Percentiles rank a stretch among this genome's conserved stretches.
Evolutionary conservation across 2,329 filamentous ascomycete species (phyloP).

Genomic region (Ceratocystis colombiana): DNA sequence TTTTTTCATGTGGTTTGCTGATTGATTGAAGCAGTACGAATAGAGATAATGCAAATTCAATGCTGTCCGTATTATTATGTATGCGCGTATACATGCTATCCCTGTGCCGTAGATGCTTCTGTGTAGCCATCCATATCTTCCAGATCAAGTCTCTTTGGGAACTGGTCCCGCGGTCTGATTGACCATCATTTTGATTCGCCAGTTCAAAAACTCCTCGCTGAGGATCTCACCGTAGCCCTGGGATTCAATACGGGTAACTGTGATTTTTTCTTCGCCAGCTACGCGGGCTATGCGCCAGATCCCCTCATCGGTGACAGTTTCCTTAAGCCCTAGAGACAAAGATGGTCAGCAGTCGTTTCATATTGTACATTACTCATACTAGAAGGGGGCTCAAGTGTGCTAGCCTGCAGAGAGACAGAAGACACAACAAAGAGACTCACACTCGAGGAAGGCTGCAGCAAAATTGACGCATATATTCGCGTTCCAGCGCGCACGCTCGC

Average conservation of each 20-base stretch:
- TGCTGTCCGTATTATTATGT: no score
- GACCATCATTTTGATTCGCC: constrained; percentile 45
- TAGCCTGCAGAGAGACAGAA: neutral
- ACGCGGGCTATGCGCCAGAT: constrained; percentile 69
- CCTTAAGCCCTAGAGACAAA: constrained; percentile 43
- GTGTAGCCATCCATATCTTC: neutral
- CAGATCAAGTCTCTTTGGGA: neutral
- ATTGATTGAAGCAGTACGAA: no score
- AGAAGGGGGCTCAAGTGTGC: neutral
- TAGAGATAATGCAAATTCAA: no score
- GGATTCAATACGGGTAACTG: constrained; percentile 64
- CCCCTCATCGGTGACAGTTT: constrained; percentile 56
- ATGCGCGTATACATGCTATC: neutral
- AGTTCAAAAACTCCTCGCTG: constrained; percentile 66
- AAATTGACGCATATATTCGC: constrained; percentile 93
- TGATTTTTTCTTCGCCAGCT: constrained; percentile 54
- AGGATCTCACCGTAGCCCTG: constrained; percentile 67
- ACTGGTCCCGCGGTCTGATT: constrained; percentile 20
- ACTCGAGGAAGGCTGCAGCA: constrained; percentile 64
- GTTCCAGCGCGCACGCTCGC: constrained; percentile 66
- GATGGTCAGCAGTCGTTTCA: neutral
- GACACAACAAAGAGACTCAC: constrained; percentile 39
- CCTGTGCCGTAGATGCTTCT: neutral
- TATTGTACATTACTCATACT: no score
- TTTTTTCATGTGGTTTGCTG: no score